Evolutionary conservation across 805 yeast genomes (phyloP).

Genomic region (Starmerella floricola): DNA sequence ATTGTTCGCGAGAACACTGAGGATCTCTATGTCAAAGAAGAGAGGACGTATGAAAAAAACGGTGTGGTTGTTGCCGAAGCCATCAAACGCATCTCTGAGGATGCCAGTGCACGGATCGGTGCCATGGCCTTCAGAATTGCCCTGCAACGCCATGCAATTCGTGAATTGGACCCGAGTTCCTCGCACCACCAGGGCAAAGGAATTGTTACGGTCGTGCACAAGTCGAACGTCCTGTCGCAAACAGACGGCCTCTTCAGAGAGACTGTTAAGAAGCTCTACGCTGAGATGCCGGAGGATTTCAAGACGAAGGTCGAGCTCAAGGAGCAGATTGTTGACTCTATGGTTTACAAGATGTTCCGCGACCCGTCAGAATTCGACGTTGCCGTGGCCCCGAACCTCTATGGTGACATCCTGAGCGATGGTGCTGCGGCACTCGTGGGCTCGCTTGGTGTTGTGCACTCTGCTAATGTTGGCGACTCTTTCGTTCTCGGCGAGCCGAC

Average conservation of each 20-base stretch:
- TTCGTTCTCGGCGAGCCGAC: slow-evolving; percentile 99
- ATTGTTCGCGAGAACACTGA: slow-evolving; percentile 98
- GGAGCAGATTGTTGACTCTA: slow-evolving; percentile 97
- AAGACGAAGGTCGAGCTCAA: slow-evolving; percentile 46
- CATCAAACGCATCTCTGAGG: slow-evolving; percentile 86
- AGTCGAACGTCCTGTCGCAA: slow-evolving; percentile 84
- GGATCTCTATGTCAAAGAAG: slow-evolving; percentile 92
- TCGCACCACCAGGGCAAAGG: slow-evolving; percentile 41
- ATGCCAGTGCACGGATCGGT: slow-evolving; percentile 76
- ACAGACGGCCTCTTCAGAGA: slow-evolving; percentile 96
- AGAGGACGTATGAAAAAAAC: slow-evolving; percentile 53
- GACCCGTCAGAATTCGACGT: slow-evolving; percentile 97
- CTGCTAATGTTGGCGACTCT: slow-evolving; percentile 92
- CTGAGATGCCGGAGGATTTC: slow-evolving; percentile 38
- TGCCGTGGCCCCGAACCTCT: slow-evolving; percentile 95
- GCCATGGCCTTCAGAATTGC: slow-evolving; percentile 89
- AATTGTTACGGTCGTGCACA: slow-evolving; percentile 83
- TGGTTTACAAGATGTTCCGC: slow-evolving; percentile 98
- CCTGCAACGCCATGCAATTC: slow-evolving; percentile 69
- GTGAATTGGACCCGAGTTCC: slow-evolving; percentile 37
- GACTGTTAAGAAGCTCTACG: slow-evolving; percentile 52
- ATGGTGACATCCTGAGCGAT: slow-evolving; percentile 92
- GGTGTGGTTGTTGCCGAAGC: slow-evolving; percentile 96
- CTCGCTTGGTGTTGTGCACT: slow-evolving; percentile 94
- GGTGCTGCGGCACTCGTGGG: slow-evolving; percentile 99